phyloP scores from a whole-genome alignment of 2,329 filamentous ascomycete species.

The Nannizziopsis arthrosporioides region DNA sequence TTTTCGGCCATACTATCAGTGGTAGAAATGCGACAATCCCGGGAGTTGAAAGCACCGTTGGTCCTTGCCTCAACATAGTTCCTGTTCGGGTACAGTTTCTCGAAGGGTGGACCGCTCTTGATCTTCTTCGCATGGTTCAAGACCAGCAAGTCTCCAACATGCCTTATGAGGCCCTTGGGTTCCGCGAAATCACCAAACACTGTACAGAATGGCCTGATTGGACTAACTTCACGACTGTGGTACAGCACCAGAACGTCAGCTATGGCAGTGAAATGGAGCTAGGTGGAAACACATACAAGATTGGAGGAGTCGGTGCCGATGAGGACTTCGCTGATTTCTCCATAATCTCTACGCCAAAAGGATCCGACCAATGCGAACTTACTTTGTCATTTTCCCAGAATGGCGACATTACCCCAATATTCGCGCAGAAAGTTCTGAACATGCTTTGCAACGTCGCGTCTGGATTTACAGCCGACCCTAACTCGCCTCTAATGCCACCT shows the following conservation, averaged over 20 bases:
- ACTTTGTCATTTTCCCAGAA: conserved; percentile 30
- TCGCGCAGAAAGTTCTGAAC: conserved; percentile 29
- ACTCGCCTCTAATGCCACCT: conserved; percentile 24
- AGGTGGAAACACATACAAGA: conserved; percentile 29
- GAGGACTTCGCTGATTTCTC: conserved; percentile 33
- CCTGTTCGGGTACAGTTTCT: conserved; percentile 50
- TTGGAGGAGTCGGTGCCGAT: conserved; percentile 30
- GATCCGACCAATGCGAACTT: conserved; percentile 25
- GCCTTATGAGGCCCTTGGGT: conserved; percentile 44
- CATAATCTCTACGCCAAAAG: conserved; percentile 28
- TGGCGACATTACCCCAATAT: conserved; percentile 24
- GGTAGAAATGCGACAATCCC: conserved; percentile 50
- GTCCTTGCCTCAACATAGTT: conserved; percentile 57
- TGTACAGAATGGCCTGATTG: conserved; percentile 34
- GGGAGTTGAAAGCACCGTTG: conserved; percentile 46
- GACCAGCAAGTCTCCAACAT: conserved; percentile 47
- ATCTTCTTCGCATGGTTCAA: conserved; percentile 45
- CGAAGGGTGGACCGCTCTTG: conserved; percentile 39
- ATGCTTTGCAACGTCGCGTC: conserved; percentile 32
- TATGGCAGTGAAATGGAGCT: conserved; percentile 29
- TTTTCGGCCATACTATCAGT: conserved; percentile 55
- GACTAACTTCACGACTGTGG: conserved; percentile 31
- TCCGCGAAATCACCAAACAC: conserved; percentile 41
- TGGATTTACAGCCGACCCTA: conserved; percentile 28
- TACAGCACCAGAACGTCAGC: conserved; percentile 31